phyloP scores from a whole-genome alignment of 495 filamentous ascomycete genomes.

The Xylaria longipes region DNA sequence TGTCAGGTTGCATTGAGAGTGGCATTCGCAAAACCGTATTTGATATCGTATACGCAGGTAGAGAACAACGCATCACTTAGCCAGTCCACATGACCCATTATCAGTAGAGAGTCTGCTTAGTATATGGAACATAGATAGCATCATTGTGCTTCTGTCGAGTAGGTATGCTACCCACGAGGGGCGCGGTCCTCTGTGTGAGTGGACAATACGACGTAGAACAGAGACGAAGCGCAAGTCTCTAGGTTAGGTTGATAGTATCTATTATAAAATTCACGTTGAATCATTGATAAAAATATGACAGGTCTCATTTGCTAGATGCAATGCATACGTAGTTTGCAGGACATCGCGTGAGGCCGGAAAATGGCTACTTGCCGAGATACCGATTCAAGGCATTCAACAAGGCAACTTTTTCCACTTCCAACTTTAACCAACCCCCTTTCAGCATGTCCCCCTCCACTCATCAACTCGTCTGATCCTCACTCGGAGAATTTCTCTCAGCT shows the following conservation, averaged over 20 bases:
- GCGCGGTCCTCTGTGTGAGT: not conserved
- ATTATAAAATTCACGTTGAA: not conserved
- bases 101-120: not conserved
- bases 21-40: not conserved
- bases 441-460: not conserved
- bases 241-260: not conserved
- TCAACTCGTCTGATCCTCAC: slow-evolving; percentile 1
- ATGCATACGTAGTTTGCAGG: not conserved
- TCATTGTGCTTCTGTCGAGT: not conserved
- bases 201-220: not conserved
- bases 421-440: not conserved
- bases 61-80: not conserved
- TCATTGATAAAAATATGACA: not conserved
- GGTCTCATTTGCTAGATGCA: not conserved
- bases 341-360: not conserved
- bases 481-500: not conserved
- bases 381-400: slow-evolving; percentile 8
- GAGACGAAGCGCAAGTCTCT: not conserved
- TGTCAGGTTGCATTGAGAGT: not conserved
- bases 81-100: not conserved
- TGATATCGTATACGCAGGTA: slow-evolving; percentile 9
- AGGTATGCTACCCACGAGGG: not conserved
- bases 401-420: not conserved
- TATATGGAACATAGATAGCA: not conserved
- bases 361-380: not conserved